A percentile compares a stretch with the other conserved stretches of the same genome.
These are phyloP conservation scores for Candida rishiriensis DNA, from an alignment of 805 yeast species.

Conservation along the genomic window DNA sequence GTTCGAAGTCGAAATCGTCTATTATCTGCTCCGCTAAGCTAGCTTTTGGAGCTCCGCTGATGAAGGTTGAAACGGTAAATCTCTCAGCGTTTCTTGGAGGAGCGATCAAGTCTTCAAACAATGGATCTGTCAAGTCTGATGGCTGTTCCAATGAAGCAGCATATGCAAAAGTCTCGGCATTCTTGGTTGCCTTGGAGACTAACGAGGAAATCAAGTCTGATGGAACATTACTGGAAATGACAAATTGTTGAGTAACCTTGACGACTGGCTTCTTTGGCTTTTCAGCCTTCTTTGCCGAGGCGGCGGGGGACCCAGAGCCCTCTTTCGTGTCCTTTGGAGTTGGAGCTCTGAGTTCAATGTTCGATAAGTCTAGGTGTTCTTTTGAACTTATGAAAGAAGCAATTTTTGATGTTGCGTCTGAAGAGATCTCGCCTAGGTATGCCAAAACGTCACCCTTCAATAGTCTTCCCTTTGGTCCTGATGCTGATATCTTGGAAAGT, in stretches of 20 bases:
- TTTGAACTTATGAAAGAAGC: slow-evolving; percentile 51
- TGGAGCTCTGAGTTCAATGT: slow-evolving; percentile 44
- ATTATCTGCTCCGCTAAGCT: slow-evolving; percentile 8
- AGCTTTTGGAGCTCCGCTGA: slow-evolving; percentile 15
- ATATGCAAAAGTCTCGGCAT: slow-evolving; percentile 43
- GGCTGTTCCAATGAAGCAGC: slow-evolving; percentile 29
- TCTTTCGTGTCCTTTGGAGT: slow-evolving; percentile 2
- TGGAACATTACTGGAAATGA: slow-evolving; percentile 26
- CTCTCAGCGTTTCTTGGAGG: slow-evolving; percentile 40
- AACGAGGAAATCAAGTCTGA: slow-evolving; percentile 28
- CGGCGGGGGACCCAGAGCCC: not conserved
- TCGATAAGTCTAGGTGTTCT: slow-evolving; percentile 66
- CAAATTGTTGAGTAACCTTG: slow-evolving; percentile 29
- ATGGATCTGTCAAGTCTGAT: slow-evolving; percentile 52
- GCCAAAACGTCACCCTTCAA: slow-evolving; percentile 91
- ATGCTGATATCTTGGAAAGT: slow-evolving; percentile 62
- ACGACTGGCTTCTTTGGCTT: slow-evolving; percentile 33
- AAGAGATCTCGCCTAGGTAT: slow-evolving; percentile 65
- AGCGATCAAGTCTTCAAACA: slow-evolving; percentile 55
- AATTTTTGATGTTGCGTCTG: slow-evolving; percentile 48
- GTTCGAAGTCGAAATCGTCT: slow-evolving; percentile 24
- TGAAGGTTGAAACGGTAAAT: slow-evolving; percentile 34
- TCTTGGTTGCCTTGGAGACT: slow-evolving; percentile 39
- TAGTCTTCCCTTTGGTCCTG: slow-evolving; percentile 86
- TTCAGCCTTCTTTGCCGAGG: slow-evolving; percentile 4